phyloP scores from a whole-genome alignment of 768 basidiomycete species.

The Termitomyces sp. region DNA sequence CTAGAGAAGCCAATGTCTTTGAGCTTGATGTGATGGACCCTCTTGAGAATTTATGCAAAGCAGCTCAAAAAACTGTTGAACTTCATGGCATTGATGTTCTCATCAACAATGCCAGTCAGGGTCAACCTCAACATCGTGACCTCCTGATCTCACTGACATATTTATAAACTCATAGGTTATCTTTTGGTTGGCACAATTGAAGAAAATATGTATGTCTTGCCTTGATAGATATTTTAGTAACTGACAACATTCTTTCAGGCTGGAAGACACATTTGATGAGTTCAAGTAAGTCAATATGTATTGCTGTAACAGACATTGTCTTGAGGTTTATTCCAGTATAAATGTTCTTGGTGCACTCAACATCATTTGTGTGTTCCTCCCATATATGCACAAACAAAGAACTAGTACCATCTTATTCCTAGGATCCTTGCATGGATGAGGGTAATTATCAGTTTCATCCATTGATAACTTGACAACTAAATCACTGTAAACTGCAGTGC shows the following conservation, averaged over 20 bases:
- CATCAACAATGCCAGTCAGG: slow-evolving; percentile 41
- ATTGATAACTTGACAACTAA: too few relatives aligned
- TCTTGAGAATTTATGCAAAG: slow-evolving; percentile 27
- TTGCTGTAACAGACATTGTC: not conserved
- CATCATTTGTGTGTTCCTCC: slow-evolving; percentile 40
- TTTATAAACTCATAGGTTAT: slow-evolving; percentile 23
- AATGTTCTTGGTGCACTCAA: slow-evolving; percentile 38
- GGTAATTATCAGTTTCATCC: slow-evolving; percentile 15
- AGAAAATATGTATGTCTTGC: slow-evolving; percentile 23
- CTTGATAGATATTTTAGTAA: not conserved
- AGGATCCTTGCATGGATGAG: slow-evolving; percentile 38
- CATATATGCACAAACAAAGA: slow-evolving; percentile 39
- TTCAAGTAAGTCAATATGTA: slow-evolving; percentile 26
- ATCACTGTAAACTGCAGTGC: too few relatives aligned
- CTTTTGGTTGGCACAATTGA: slow-evolving; percentile 28
- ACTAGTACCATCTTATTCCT: slow-evolving; percentile 39
- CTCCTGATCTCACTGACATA: not conserved
- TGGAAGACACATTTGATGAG: slow-evolving; percentile 35
- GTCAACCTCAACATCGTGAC: not conserved
- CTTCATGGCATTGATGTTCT: slow-evolving; percentile 43
- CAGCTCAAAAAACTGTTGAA: slow-evolving; percentile 30
- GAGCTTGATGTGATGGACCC: slow-evolving; percentile 33
- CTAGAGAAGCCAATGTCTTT: slow-evolving; percentile 32
- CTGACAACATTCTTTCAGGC: slow-evolving; percentile 18
- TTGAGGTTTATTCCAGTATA: not conserved